Percentiles rank a stretch among this genome's conserved stretches.
phyloP scores from a whole-genome alignment of 768 basidiomycete species.

The Rhodosporidiobolus odoratus region DNA sequence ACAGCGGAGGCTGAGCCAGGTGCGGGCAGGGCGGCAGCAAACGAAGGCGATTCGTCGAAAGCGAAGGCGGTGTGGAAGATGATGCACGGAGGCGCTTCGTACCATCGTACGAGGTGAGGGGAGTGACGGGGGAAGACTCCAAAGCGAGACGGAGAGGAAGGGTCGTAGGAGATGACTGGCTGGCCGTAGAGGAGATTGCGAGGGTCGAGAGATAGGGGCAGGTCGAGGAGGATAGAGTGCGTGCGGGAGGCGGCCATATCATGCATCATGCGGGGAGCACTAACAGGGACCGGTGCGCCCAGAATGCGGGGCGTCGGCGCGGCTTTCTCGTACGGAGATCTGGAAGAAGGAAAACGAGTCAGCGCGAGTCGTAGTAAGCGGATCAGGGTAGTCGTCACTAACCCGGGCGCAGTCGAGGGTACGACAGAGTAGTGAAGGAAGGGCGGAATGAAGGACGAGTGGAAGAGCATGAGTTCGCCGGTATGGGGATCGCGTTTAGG shows the following conservation, averaged over 20 bases:
- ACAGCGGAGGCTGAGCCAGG: slow-evolving; percentile 1
- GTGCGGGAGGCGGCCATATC: slow-evolving; percentile 48
- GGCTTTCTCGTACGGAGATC: slow-evolving; percentile 16
- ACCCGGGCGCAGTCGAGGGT: slow-evolving; percentile 1
- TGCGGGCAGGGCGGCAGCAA: not conserved
- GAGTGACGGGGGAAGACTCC: slow-evolving; percentile 46
- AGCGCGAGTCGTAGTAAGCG: too few species aligned
- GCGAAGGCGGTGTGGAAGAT: slow-evolving; percentile 51
- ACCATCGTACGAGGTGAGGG: slow-evolving; percentile 41
- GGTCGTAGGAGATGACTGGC: slow-evolving; percentile 48
- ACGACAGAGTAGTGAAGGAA: slow-evolving; percentile 42
- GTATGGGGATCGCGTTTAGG: slow-evolving; percentile 41
- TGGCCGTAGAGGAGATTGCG: slow-evolving; percentile 44
- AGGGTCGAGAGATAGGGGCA: slow-evolving; percentile 48
- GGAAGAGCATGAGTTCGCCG: slow-evolving; percentile 41
- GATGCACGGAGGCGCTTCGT: slow-evolving; percentile 45
- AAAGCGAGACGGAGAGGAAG: slow-evolving; percentile 46
- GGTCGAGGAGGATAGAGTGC: slow-evolving; percentile 49
- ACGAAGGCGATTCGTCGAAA: slow-evolving; percentile 44
- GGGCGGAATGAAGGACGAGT: slow-evolving; percentile 40
- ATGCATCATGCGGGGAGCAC: slow-evolving; percentile 46
- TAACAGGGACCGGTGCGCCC: slow-evolving; percentile 22
- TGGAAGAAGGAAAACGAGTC: slow-evolving; percentile 7
- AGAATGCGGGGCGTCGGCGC: slow-evolving; percentile 23
- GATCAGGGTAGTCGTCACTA: too few species aligned